Evolutionary conservation across 768 basidiomycete species (phyloP), one percentile per base, ranked within the genome.

Genomic region (Xerocomellus chrysenteron): DNA sequence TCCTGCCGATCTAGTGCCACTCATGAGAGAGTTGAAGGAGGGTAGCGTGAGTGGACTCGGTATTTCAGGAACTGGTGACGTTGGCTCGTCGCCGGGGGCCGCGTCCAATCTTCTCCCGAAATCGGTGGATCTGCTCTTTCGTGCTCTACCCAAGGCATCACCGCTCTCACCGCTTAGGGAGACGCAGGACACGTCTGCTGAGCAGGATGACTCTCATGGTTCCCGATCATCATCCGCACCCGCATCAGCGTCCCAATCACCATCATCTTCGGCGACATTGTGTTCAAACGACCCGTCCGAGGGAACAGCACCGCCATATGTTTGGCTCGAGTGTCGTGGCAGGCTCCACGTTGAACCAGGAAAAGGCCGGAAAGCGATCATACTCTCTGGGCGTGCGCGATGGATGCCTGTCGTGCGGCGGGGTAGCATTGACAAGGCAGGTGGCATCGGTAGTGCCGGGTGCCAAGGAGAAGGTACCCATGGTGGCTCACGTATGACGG

Each of bases 241-340:
- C 30, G 7, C 45, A 11, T 45, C 54, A 4, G 10, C 30, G 3
- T 52, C 54, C 8, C 57, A 40, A 28, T 58, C 54, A 12, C 17
- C 46, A 21, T 11, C 19, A 13, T 56, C 47, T 1, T 44, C 55
- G 11, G 54, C 12, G 12, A 14, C 49, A 9, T 26, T 5, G 13
- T 47, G 21, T 32, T 52, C 51, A 28, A 43, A 36, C 17, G 43
- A 51, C 47, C 2, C 41, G 3, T 45, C 54, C 60, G 46, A 53
- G 11, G 44, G 39, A 19, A 41, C 52, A 33, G 0, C 43, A 41
- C 77, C 77, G 2, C 64, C 63, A 2, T 94, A 88, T 72, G 81
- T 94, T 19, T 99, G 96, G 96, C 78, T 98, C 16, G 93, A 97
- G 69, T 88, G 86, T 48, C 79, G 87, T n/a, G 96, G 96, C 1